phyloP scores from a whole-genome alignment of 2,329 filamentous ascomycete species.

The Pyricularia pennisetigena region DNA sequence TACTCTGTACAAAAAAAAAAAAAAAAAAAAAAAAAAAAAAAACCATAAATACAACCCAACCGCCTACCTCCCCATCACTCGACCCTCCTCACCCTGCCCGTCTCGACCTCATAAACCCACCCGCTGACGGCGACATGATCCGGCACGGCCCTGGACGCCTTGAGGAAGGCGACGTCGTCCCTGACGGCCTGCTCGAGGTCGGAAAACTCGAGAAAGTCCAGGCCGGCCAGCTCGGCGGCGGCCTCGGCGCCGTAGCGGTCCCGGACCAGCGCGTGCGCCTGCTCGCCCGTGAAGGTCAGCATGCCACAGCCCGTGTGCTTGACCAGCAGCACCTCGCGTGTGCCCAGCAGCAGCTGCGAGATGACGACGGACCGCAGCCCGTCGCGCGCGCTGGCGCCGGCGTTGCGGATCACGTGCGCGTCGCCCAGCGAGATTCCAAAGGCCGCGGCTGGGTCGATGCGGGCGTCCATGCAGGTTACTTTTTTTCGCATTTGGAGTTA shows the following conservation, averaged over 20 bases:
- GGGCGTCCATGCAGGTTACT: conserved; percentile 78
- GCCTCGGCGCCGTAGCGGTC: conserved; percentile 45
- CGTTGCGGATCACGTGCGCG: conserved; percentile 71
- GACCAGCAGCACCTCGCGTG: conserved; percentile 62
- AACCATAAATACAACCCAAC: too few relatives aligned
- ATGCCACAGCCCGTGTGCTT: conserved; percentile 73
- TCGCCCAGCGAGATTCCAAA: conserved; percentile 66
- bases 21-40: neutral
- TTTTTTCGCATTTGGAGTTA: neutral
- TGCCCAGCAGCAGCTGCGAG: conserved; percentile 70
- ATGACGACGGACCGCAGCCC: conserved; percentile 67
- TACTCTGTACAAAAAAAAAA: neutral
- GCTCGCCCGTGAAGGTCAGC: conserved; percentile 56
- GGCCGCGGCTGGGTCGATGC: conserved; percentile 56
- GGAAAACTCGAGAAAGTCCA: conserved; percentile 55
- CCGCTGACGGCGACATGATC: conserved; percentile 53
- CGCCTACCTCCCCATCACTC: neutral
- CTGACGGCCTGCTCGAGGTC: conserved; percentile 54
- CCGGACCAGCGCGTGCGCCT: conserved; percentile 41
- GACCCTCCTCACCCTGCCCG: conserved; percentile 8
- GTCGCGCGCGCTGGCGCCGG: conserved; percentile 56
- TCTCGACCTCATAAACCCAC: conserved; percentile 39
- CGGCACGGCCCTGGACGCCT: conserved; percentile 47
- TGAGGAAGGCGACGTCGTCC: conserved; percentile 56
- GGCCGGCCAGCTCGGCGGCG: conserved; percentile 26